These are phyloP conservation scores for Yamagishiella unicocca DNA, from an alignment of 139 green algal genomes.

Conservation along the genomic window DNA sequence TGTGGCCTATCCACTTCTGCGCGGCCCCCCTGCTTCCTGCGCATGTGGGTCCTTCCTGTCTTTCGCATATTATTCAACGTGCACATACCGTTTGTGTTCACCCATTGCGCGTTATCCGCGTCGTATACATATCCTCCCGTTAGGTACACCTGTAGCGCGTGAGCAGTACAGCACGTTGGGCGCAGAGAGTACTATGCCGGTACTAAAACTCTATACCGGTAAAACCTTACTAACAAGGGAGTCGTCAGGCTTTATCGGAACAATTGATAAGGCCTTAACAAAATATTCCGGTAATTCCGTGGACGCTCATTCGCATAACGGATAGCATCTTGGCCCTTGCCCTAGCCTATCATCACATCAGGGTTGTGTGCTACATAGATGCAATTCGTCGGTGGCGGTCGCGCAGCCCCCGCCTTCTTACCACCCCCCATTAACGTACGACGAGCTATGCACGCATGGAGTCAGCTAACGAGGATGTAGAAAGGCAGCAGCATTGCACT, in stretches of 20 bases:
- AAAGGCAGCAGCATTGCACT: not conserved
- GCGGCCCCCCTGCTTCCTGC: not conserved
- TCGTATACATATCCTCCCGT: slow-evolving; percentile 21
- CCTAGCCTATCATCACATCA: too few relatives aligned
- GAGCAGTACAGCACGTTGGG: not conserved
- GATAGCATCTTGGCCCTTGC: not conserved
- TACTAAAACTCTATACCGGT: too few relatives aligned
- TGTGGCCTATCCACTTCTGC: not conserved
- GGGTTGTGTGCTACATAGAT: too few relatives aligned
- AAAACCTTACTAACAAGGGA: too few relatives aligned
- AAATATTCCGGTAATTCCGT: not conserved
- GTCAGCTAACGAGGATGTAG: not conserved
- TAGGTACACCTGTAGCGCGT: not conserved
- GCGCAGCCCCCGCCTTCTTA: too few relatives aligned
- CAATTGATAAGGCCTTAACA: not conserved
- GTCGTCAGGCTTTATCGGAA: too few relatives aligned
- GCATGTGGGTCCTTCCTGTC: too few relatives aligned
- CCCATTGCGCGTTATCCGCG: not conserved
- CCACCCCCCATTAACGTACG: too few relatives aligned
- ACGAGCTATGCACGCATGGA: too few relatives aligned
- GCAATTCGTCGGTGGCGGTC: too few relatives aligned
- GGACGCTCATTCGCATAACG: not conserved
- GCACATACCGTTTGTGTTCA: not conserved
- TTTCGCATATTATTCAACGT: too few relatives aligned
- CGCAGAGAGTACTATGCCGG: not conserved